Conservation (phyloP, 73 alveolate species). For the Paramecium caudatum region DNA sequence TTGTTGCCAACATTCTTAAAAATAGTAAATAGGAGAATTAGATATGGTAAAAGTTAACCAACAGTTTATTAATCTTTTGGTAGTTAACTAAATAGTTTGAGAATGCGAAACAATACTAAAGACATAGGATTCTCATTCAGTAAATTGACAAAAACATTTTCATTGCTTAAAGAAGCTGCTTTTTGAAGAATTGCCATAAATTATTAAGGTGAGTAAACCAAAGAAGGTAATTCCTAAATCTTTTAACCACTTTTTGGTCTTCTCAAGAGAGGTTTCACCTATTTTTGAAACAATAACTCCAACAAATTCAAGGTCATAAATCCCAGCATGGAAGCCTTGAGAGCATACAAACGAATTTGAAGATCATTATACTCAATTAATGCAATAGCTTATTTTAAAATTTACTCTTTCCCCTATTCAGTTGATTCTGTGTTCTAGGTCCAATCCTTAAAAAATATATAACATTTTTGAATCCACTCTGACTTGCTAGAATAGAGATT, state of each 20-base stretch:
- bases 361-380: constrained; percentile 25
- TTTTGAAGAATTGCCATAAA: constrained; percentile 28
- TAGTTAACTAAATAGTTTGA: constrained; percentile 26
- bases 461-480: constrained; percentile 38
- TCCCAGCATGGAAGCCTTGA: constrained; percentile 46
- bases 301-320: constrained; percentile 40
- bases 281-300: constrained; percentile 28
- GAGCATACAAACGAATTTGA: background rate
- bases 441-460: constrained; percentile 43
- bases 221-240: constrained; percentile 27
- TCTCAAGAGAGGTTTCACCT: constrained; percentile 38
- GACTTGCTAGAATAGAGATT: background rate
- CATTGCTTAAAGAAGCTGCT: constrained; percentile 44
- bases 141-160: constrained; percentile 22
- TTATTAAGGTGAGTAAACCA: constrained; percentile 25
- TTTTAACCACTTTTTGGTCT: constrained; percentile 67
- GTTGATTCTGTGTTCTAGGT: background rate
- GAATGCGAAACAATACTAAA: constrained; percentile 12
- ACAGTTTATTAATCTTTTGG: background rate
- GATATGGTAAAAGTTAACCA: background rate
- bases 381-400: constrained; percentile 19
- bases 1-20: constrained; percentile 42
- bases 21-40: background rate
- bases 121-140: background rate
- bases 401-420: constrained; percentile 7